These are phyloP conservation scores for Penicillium sp. DNA, from an alignment of 2,329 filamentous ascomycete genomes.

Conservation along the genomic window DNA sequence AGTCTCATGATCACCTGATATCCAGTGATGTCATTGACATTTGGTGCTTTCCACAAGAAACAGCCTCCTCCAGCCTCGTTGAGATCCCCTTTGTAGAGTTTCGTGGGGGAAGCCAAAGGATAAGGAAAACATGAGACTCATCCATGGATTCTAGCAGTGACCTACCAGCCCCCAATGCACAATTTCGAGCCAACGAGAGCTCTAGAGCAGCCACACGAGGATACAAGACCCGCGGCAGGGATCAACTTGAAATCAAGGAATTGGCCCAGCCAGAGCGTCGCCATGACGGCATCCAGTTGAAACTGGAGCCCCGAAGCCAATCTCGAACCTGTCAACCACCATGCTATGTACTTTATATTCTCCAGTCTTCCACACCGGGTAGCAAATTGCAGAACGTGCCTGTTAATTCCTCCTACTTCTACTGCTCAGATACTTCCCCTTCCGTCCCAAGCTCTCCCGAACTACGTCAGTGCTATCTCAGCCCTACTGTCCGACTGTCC, in stretches of 20 bases:
- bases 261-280: constrained; percentile 4
- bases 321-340: not conserved
- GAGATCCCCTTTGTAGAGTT: not conserved
- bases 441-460: not conserved
- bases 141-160: not conserved
- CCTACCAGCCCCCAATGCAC: not conserved
- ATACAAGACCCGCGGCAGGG: not conserved
- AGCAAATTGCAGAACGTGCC: not conserved
- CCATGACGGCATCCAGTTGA: constrained; percentile 7
- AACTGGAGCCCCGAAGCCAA: not conserved
- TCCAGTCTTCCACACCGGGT: not conserved
- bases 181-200: not conserved
- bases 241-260: constrained; percentile 13
- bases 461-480: constrained; percentile 20
- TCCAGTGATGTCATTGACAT: constrained; percentile 19
- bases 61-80: not conserved
- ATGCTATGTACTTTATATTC: not conserved
- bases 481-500: constrained; percentile 8
- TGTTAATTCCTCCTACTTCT: constrained; percentile 6
- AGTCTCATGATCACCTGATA: not conserved
- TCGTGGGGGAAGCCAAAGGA: not conserved
- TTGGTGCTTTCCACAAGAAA: too few species aligned
- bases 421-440: not conserved
- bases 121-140: not conserved
- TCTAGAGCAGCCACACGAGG: not conserved